Percentiles rank a stretch among this genome's conserved stretches.
phyloP scores from a whole-genome alignment of 2,329 filamentous ascomycete species.

The Trichoderma atroviride region DNA sequence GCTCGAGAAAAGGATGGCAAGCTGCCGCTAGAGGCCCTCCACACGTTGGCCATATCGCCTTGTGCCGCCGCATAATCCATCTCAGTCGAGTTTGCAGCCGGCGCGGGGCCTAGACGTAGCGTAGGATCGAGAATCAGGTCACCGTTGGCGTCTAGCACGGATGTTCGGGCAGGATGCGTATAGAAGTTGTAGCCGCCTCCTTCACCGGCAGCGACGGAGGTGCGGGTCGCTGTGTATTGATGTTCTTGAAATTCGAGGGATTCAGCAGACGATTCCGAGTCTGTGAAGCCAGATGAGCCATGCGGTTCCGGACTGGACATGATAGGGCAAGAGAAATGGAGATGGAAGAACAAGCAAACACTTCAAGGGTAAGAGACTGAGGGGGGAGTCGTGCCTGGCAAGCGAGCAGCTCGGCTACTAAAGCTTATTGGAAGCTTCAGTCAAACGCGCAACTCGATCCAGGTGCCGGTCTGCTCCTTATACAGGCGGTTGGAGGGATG shows the following conservation, averaged over 20 bases:
- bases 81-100: slow-evolving; percentile 28
- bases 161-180: slow-evolving; percentile 39
- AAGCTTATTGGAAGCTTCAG: slow-evolving; percentile 30
- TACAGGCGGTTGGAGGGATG: neutral
- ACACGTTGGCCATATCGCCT: slow-evolving; percentile 34
- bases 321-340: neutral
- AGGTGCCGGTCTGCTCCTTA: slow-evolving; percentile 23
- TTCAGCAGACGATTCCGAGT: slow-evolving; percentile 33
- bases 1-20: slow-evolving; percentile 55
- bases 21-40: slow-evolving; percentile 33
- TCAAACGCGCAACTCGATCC: slow-evolving; percentile 30
- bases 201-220: slow-evolving; percentile 40
- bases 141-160: slow-evolving; percentile 54
- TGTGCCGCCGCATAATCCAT: slow-evolving; percentile 39
- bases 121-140: slow-evolving; percentile 35
- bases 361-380: neutral
- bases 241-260: slow-evolving; percentile 24
- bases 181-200: slow-evolving; percentile 50
- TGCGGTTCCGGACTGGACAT: slow-evolving; percentile 32
- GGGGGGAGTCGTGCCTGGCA: slow-evolving; percentile 29
- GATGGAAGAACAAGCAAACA: neutral
- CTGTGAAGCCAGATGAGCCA: slow-evolving; percentile 34
- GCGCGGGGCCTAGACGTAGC: slow-evolving; percentile 17
- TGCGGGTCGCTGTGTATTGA: slow-evolving; percentile 30
- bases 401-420: slow-evolving; percentile 28